Evolutionary conservation across 208 protist genomes (phyloP).

Genomic region (Wallacemonas sp.): DNA sequence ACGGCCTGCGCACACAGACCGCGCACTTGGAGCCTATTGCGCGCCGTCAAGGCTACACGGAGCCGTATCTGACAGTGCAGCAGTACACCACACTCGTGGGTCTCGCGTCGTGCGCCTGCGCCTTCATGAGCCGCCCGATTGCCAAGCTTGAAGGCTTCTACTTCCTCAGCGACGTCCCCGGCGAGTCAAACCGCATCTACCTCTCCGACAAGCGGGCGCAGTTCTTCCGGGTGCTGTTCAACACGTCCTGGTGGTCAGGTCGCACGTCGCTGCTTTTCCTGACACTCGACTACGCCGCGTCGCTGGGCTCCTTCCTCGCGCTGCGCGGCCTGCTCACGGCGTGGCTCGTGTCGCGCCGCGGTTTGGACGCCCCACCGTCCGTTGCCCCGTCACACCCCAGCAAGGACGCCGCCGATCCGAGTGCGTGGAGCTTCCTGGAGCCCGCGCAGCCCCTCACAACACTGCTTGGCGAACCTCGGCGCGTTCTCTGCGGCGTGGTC

Average conservation of each 20-base stretch:
- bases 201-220: slow-evolving; percentile 78
- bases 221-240: slow-evolving; percentile 71
- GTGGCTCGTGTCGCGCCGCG: slow-evolving; percentile 12
- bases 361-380: background rate
- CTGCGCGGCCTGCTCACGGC: slow-evolving; percentile 22
- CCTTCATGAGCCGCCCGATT: slow-evolving; percentile 49
- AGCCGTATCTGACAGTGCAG: slow-evolving; percentile 45
- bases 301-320: slow-evolving; percentile 39
- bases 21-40: slow-evolving; percentile 56
- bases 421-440: background rate
- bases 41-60: slow-evolving; percentile 68
- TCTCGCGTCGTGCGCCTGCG: slow-evolving; percentile 31
- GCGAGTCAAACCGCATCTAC: slow-evolving; percentile 70
- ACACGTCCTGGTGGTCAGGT: slow-evolving; percentile 68
- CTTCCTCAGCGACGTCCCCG: slow-evolving; percentile 78
- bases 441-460: background rate
- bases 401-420: background rate
- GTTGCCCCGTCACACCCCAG: background rate
- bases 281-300: slow-evolving; percentile 40
- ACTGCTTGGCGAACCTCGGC: background rate
- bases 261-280: slow-evolving; percentile 32
- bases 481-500: slow-evolving; percentile 36
- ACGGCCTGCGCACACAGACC: slow-evolving; percentile 31
- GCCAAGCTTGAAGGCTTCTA: slow-evolving; percentile 66
- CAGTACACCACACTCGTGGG: slow-evolving; percentile 57